Evolutionary conservation across 192 early-diverging fungal species (phyloP), one percentile per base, ranked within the genome.

Genomic region (Coemansia sp.): DNA sequence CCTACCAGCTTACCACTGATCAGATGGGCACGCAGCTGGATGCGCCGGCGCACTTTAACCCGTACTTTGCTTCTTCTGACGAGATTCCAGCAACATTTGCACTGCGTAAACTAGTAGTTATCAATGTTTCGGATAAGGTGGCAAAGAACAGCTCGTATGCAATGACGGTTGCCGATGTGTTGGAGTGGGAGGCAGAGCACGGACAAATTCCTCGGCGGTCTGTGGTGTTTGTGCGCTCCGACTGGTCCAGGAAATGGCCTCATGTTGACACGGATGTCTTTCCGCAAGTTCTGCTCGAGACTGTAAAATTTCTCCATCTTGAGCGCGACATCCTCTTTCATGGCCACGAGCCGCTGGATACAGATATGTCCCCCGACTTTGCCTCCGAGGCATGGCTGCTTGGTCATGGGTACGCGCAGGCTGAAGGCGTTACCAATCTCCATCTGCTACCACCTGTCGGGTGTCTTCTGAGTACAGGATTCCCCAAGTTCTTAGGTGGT

Each of bases 11-110:
- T 66, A 81, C 78, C 5, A 84, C 83, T 4, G 83, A 84, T 55
- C 83, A 84, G 72, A 68, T 81, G 72, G 83, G 83, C 62, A 82
- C 83, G 55, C 83, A 84, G 62, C 72, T 84, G 51, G 83, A 84
- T 21, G 71, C 83, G 27, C 83, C 83, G 7, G 78, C 76, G 2
- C 83, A 84, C 61, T 84, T 80, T 66, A 80, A 75, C 57, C 72
- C 83, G 22, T 66, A 71, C 55, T 68, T 57, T 51, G 77, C 79
- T 2, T 71, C 75, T 2, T 53, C 80, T 0, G 83, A 84, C 67
- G 79, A 84, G 64, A 70, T 84, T 22, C 83, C 83, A 5, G 62
- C 75, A 8, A 84, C 79, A 9, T 73, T 75, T 72, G 79, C 79
- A 29, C 72, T 84, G 23, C 72, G 78, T 75, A 78, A 78, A 61